Evolutionary conservation across 495 filamentous ascomycete species (phyloP).

Genomic region (Neohortaea acidophila): DNA sequence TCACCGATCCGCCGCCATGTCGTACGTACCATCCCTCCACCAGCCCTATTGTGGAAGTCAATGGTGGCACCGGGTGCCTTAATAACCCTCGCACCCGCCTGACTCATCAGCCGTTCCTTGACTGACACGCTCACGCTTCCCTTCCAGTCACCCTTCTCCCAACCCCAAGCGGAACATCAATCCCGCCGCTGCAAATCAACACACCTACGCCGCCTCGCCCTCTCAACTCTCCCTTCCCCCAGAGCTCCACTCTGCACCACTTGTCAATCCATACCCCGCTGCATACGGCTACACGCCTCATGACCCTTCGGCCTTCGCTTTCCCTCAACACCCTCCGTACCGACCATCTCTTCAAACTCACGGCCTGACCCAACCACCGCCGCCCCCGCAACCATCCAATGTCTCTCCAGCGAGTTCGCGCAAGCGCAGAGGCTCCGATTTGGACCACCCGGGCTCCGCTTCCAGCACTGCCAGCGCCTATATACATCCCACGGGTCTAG

Average conservation of each 20-base stretch:
- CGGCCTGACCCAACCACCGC: slow-evolving; percentile 6
- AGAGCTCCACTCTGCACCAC: slow-evolving; percentile 7
- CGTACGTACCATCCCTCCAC: too few relatives aligned
- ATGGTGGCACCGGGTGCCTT: too few relatives aligned
- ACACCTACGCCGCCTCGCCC: slow-evolving; percentile 17
- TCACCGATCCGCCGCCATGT: too few relatives aligned
- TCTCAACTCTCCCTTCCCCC: slow-evolving; percentile 18
- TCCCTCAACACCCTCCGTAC: slow-evolving; percentile 6
- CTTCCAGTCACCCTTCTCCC: slow-evolving; percentile 7
- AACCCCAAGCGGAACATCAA: slow-evolving; percentile 16
- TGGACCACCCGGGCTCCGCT: slow-evolving; percentile 9
- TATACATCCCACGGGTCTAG: slow-evolving; percentile 3
- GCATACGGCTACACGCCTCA: slow-evolving; percentile 13
- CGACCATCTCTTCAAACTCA: slow-evolving; percentile 9
- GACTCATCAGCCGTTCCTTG: too few relatives aligned
- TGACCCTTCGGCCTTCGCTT: slow-evolving; percentile 9
- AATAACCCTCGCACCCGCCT: too few relatives aligned
- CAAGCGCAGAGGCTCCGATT: slow-evolving; percentile 19
- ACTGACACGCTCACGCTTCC: neutral
- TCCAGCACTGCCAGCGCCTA: slow-evolving; percentile 14
- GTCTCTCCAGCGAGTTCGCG: slow-evolving; percentile 11
- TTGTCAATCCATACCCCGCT: slow-evolving; percentile 11
- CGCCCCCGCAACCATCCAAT: slow-evolving; percentile 5
- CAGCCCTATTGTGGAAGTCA: too few relatives aligned
- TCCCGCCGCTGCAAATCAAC: slow-evolving; percentile 8